Evolutionary conservation across 148 eudicot genomes (phyloP).

Genomic region (Chenopodium formosanum): DNA sequence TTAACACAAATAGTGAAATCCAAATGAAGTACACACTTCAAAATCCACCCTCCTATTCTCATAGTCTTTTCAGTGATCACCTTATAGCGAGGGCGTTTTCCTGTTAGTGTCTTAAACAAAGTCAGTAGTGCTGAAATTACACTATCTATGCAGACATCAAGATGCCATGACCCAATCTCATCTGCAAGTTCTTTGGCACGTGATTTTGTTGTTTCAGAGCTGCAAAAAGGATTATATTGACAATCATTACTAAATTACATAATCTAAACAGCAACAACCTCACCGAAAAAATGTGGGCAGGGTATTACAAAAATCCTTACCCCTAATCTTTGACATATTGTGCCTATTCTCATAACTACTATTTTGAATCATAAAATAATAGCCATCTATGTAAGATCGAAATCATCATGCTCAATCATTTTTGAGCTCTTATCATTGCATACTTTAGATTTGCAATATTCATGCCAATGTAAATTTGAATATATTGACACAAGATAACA

Average conservation of each 20-base stretch:
- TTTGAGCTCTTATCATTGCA: neutral
- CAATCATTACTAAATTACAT: neutral
- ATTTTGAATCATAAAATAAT: neutral
- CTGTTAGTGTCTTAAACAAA: slow-evolving; percentile 81
- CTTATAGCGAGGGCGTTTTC: slow-evolving; percentile 87
- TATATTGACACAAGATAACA: neutral
- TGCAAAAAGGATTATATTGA: slow-evolving; percentile 25
- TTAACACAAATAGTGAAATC: neutral
- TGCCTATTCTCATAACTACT: neutral
- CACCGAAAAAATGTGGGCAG: neutral
- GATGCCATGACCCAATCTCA: slow-evolving; percentile 96
- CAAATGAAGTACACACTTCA: neutral
- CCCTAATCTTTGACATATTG: neutral
- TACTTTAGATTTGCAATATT: neutral
- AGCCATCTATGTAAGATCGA: neutral
- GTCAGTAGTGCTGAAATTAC: slow-evolving; percentile 74
- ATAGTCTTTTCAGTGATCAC: slow-evolving; percentile 26
- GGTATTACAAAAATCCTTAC: neutral
- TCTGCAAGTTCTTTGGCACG: slow-evolving; percentile 80
- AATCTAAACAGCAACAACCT: neutral
- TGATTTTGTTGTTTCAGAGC: slow-evolving; percentile 76
- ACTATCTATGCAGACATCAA: slow-evolving; percentile 76
- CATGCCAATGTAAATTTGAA: neutral
- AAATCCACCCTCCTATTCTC: neutral
- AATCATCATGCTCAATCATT: neutral